These are phyloP conservation scores for Cantharellus cinnabarinus DNA, from an alignment of 768 basidiomycete species.

Conservation along the genomic window DNA sequence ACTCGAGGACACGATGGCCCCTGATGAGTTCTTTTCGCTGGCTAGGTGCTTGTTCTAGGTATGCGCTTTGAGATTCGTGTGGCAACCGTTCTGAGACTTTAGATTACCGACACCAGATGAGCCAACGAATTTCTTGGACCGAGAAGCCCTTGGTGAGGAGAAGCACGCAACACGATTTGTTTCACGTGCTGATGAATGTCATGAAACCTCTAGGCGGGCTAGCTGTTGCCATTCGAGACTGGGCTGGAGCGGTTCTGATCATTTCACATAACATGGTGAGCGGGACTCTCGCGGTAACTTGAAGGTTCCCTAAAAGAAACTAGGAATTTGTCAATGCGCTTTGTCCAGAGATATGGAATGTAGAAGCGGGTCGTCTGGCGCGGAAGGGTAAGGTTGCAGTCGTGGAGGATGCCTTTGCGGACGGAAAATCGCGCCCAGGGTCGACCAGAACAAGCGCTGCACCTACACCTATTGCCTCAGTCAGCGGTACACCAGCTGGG, in stretches of 20 bases:
- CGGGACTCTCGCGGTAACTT: background rate
- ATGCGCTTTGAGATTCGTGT: conserved; percentile 23
- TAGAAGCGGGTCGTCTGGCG: conserved; percentile 66
- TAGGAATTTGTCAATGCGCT: conserved; percentile 67
- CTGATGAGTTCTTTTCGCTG: background rate
- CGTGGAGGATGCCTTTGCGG: conserved; percentile 66
- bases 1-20: background rate
- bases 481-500: conserved; percentile 49
- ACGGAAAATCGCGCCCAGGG: conserved; percentile 24
- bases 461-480: conserved; percentile 50
- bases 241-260: conserved; percentile 87
- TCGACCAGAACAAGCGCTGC: conserved; percentile 44
- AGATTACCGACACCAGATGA: conserved; percentile 35
- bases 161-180: background rate
- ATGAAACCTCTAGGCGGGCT: conserved; percentile 28
- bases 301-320: background rate
- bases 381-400: conserved; percentile 76
- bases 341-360: conserved; percentile 87
- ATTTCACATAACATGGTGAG: conserved; percentile 63
- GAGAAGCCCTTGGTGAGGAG: conserved; percentile 59
- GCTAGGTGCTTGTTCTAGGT: conserved; percentile 18
- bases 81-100: background rate
- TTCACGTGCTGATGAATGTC: background rate
- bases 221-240: conserved; percentile 85
- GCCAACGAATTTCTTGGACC: conserved; percentile 93